These are phyloP conservation scores for Ulota crispa DNA, from an alignment of 225 moss, liverwort and hornwort genomes.

Conservation along the genomic window DNA sequence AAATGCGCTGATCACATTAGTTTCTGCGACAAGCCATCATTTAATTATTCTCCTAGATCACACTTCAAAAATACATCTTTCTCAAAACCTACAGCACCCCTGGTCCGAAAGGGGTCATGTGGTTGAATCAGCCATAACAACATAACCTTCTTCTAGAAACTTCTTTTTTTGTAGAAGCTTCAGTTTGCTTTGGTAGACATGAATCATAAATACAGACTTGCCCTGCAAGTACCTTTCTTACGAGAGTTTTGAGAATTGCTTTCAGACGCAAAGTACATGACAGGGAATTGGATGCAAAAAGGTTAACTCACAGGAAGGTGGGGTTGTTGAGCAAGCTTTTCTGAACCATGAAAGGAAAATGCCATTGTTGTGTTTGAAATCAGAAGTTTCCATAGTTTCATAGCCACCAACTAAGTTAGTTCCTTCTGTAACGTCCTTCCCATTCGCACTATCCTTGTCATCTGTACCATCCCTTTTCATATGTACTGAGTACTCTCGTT, in stretches of 20 bases:
- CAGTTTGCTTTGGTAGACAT: background rate
- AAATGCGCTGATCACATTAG: too few relatives aligned
- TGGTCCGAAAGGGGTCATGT: too few relatives aligned
- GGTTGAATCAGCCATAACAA: background rate
- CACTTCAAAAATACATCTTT: too few relatives aligned
- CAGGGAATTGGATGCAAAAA: background rate
- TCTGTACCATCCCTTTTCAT: too few relatives aligned
- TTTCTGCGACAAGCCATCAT: too few relatives aligned
- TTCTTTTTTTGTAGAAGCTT: background rate
- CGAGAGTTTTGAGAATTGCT: background rate
- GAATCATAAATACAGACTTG: background rate
- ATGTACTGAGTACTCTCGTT: too few relatives aligned
- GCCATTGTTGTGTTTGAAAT: background rate
- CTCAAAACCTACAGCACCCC: too few relatives aligned
- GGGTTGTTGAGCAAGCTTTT: background rate
- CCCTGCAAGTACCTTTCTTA: background rate
- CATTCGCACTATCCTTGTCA: too few relatives aligned
- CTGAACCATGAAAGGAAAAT: background rate
- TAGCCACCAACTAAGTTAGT: background rate
- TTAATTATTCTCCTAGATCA: too few relatives aligned
- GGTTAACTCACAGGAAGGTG: background rate
- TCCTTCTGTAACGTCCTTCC: background rate
- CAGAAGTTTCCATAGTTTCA: slow-evolving; percentile 1
- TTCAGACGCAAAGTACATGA: background rate
- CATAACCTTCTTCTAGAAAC: too few relatives aligned